These are phyloP conservation scores for Prosopis cineraria DNA, from an alignment of 306 rosid genomes.

Conservation along the genomic window DNA sequence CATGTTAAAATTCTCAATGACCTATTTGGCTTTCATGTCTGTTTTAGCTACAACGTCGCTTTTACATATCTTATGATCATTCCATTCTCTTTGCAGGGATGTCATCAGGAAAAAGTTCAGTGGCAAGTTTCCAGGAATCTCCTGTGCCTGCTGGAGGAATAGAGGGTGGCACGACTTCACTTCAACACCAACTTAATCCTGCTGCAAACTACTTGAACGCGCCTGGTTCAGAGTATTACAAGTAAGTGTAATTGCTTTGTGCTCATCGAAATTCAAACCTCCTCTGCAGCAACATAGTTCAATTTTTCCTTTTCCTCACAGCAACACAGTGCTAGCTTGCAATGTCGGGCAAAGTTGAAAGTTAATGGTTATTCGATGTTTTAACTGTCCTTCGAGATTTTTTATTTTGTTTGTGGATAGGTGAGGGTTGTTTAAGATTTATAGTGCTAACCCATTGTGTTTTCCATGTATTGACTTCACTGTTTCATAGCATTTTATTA, in stretches of 20 bases:
- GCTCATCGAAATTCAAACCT: slow-evolving; percentile 1
- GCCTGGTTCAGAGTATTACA: slow-evolving; percentile 58
- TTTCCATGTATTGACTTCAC: too few relatives aligned
- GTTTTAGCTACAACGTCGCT: not conserved
- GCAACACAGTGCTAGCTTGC: not conserved
- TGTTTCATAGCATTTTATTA: too few relatives aligned
- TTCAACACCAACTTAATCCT: slow-evolving; percentile 60
- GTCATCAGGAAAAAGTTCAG: slow-evolving; percentile 48
- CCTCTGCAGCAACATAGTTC: not conserved
- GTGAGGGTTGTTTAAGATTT: not conserved
- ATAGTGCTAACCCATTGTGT: not conserved
- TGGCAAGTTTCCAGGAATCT: slow-evolving; percentile 58
- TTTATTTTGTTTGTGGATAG: not conserved
- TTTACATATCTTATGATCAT: slow-evolving; percentile 3
- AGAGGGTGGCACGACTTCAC: slow-evolving; percentile 53
- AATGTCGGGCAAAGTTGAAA: not conserved
- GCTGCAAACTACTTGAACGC: slow-evolving; percentile 48
- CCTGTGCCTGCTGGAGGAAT: slow-evolving; percentile 52
- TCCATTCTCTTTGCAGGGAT: slow-evolving; percentile 52
- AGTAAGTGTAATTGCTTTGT: slow-evolving; percentile 50
- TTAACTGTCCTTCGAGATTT: not conserved
- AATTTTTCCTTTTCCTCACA: not conserved
- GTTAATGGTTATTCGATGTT: not conserved
- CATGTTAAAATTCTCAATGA: not conserved
- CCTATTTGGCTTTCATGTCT: not conserved